Base-by-base conservation (phyloP, 768 basidiomycete genomes). In the Suillus hirtellus region DNA sequence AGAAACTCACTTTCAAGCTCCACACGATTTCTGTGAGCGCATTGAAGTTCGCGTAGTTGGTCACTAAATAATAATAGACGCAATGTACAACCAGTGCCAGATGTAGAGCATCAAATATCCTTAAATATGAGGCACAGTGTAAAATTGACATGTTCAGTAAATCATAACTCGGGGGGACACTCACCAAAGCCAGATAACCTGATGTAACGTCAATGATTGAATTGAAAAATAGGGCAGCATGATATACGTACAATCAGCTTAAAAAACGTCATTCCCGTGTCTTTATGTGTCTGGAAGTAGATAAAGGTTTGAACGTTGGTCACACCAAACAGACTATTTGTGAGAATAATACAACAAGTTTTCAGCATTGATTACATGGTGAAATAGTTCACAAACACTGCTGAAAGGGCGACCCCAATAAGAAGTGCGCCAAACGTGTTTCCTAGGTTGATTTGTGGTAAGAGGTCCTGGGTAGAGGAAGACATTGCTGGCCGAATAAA, bases 1-100 rank as follows among this genome's bases (percentile, higher is more conserved):
- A n/a, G 50, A 9, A 38, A 38, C 55, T 56, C 21, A 56, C 55
- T 56, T 40, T 56, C 1, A 38, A 24, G 17, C 55, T 56, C 55
- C 55, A 56, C 5, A 56, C 55, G 15, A 56, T 14, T 6, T 40
- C 37, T 24, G 55, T 38, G 55, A 56, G 37, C 37, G 15, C 37
- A 38, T 10, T 10, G 15, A 56, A 38, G 55, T 40, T 40, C 2
- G 55, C 55, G 37, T 38, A 56, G 37, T 56, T 38, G 4, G 15
- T 56, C 9, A 56, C 55, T 10, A 56, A 6, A 40, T 56, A 56
- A 11, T 56, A 38, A 4, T 56, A 56, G 15, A 56, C 15, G n/a
- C n/a, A 40, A 40, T 56, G 37, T 2, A 40, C 5, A 2, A 24
- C 12, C 5, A 56, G 21, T 4, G 55, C 8, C 21, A 56, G 21